These are phyloP conservation scores for Parathielavia hyrcaniae DNA, from an alignment of 495 filamentous ascomycete species.

Conservation along the genomic window DNA sequence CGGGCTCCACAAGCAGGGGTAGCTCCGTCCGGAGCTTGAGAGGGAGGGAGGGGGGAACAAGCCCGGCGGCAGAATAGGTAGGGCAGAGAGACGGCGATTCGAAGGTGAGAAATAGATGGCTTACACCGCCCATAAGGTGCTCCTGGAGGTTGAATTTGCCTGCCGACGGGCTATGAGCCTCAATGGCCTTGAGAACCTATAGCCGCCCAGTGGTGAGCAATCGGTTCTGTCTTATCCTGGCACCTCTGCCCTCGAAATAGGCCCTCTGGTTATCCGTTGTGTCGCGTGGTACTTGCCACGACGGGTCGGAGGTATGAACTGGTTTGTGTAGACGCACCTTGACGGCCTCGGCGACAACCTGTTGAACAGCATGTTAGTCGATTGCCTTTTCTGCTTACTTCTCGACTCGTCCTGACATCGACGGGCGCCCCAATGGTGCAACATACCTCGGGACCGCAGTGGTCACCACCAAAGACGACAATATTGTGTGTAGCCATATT, in stretches of 20 bases:
- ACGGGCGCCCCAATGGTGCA: background rate
- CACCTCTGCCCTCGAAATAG: background rate
- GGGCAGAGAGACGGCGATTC: background rate
- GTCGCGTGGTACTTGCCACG: background rate
- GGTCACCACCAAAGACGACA: conserved; percentile 78
- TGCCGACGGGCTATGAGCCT: conserved; percentile 58
- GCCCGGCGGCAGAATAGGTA: background rate
- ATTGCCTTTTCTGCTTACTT: no score
- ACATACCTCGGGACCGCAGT: conserved; percentile 86
- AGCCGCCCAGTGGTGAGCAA: conserved; percentile 16
- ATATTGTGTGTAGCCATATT: conserved; percentile 51
- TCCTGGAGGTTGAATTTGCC: conserved; percentile 84
- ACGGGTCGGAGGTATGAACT: background rate
- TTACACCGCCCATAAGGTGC: conserved; percentile 87
- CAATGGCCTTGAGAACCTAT: conserved; percentile 69
- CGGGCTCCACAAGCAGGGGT: conserved; percentile 5
- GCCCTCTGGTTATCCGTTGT: background rate
- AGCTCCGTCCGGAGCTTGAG: conserved; percentile 9
- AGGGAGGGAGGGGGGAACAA: background rate
- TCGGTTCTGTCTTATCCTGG: background rate
- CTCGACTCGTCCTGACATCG: background rate
- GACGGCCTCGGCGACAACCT: conserved; percentile 63
- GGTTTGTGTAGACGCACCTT: conserved; percentile 57
- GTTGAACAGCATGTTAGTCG: background rate
- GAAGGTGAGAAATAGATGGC: conserved; percentile 31